Conservation (phyloP, 2,329 filamentous ascomycete species). For the Hypoxylon sp. region DNA sequence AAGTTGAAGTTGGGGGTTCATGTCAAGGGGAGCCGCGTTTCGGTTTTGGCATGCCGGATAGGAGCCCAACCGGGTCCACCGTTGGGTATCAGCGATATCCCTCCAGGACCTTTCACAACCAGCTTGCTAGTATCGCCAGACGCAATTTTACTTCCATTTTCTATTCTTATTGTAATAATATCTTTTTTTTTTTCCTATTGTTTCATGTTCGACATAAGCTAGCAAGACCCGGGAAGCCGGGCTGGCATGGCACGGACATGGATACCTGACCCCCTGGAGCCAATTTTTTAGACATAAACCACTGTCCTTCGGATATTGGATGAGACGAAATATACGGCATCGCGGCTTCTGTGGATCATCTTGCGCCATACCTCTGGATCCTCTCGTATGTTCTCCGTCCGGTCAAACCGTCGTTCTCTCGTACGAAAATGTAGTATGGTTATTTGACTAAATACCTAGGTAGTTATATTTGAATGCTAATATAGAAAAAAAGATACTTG, state of each 20-base stretch:
- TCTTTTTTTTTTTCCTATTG: no score
- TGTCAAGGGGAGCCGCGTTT: not conserved
- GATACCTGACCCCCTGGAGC: not conserved
- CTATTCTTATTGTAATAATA: not conserved
- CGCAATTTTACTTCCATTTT: not conserved
- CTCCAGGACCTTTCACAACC: not conserved
- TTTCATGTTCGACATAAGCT: not conserved
- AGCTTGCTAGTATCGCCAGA: not conserved
- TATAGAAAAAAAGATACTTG: not conserved
- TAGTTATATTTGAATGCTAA: not conserved
- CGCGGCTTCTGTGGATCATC: not conserved
- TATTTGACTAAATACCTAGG: not conserved
- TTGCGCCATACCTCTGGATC: not conserved
- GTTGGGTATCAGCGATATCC: slow-evolving; percentile 1
- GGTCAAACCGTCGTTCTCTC: not conserved
- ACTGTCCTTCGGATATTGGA: not conserved
- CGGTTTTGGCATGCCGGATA: not conserved
- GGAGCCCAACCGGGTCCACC: slow-evolving; percentile 1
- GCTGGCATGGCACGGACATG: not conserved
- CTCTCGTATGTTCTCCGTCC: not conserved
- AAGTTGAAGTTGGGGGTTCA: not conserved
- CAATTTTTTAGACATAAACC: not conserved
- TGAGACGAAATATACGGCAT: not conserved
- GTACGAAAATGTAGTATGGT: not conserved
- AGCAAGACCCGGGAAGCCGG: no score